These are phyloP conservation scores for Didymella arachidicola DNA, from an alignment of 2,329 filamentous ascomycete species.

Conservation along the genomic window DNA sequence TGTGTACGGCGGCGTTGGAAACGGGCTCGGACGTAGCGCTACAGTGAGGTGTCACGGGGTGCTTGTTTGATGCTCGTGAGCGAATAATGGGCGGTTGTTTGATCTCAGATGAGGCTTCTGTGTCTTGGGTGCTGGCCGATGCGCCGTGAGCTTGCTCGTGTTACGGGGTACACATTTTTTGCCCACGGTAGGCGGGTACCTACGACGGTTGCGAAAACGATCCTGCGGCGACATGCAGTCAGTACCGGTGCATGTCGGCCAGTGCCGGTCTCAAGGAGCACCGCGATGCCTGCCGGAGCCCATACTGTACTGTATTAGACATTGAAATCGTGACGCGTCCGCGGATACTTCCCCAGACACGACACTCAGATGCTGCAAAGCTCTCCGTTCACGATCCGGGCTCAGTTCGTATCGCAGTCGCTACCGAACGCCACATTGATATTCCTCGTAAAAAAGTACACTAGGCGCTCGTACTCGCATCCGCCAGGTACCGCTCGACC, in stretches of 20 bases:
- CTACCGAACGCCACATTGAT: neutral
- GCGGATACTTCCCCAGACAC: neutral
- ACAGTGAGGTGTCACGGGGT: slow-evolving; percentile 1
- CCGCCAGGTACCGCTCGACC: slow-evolving; percentile 3
- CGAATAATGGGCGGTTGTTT: neutral
- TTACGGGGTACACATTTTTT: neutral
- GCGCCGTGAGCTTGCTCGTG: neutral
- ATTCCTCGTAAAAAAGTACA: neutral
- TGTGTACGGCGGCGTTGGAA: neutral
- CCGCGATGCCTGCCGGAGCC: neutral
- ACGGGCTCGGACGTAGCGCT: neutral
- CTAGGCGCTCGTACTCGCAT: neutral
- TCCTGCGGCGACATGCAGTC: neutral
- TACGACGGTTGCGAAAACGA: neutral
- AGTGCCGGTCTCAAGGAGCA: neutral
- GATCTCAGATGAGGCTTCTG: neutral
- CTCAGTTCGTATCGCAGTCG: neutral
- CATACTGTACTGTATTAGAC: neutral
- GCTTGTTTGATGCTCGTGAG: slow-evolving; percentile 2
- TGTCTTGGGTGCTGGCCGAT: slow-evolving; percentile 1
- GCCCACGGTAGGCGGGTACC: neutral
- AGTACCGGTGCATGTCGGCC: neutral
- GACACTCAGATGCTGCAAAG: neutral
- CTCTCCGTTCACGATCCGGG: neutral
- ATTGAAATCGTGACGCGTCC: neutral